Evolutionary conservation across 192 early-diverging fungal species (phyloP).

Genomic region (Podila clonocystis): DNA sequence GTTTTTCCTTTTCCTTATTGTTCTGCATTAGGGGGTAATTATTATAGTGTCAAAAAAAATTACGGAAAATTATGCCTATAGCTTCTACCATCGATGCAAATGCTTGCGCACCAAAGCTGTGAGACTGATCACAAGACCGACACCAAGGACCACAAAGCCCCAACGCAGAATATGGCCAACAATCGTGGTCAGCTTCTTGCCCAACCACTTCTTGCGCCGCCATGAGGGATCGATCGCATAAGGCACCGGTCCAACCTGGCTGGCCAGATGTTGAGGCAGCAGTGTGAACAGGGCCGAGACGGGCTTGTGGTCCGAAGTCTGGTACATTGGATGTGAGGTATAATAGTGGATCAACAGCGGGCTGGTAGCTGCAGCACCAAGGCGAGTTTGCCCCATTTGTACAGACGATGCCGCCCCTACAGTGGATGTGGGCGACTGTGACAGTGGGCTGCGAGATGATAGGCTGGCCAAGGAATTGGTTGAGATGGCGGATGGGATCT

Average conservation of each 20-base stretch:
- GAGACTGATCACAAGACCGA: conserved; percentile 13
- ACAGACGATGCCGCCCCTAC: conserved; percentile 1
- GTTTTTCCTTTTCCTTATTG: no score
- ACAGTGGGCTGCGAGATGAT: conserved; percentile 11
- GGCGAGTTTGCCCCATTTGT: not conserved
- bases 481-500: conserved; percentile 3
- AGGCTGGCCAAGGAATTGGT: conserved; percentile 13
- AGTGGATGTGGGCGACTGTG: conserved; percentile 26
- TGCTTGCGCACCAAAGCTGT: conserved; percentile 19
- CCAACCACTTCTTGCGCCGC: conserved; percentile 32
- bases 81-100: conserved; percentile 28
- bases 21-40: not conserved
- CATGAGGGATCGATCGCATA: conserved; percentile 40
- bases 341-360: conserved; percentile 47
- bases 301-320: conserved; percentile 55
- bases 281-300: conserved; percentile 51
- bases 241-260: conserved; percentile 6
- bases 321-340: conserved; percentile 49
- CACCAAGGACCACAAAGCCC: conserved; percentile 34
- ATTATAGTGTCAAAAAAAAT: not conserved
- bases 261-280: conserved; percentile 32
- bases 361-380: conserved; percentile 6
- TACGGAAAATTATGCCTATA: no score
- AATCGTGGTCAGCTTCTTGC: conserved; percentile 43
- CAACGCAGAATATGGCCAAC: conserved; percentile 41